Evolutionary conservation across 108 stramenopile genomes (phyloP), one percentile per base, ranked within the genome.

Genomic region (Skeletonema grethae): DNA sequence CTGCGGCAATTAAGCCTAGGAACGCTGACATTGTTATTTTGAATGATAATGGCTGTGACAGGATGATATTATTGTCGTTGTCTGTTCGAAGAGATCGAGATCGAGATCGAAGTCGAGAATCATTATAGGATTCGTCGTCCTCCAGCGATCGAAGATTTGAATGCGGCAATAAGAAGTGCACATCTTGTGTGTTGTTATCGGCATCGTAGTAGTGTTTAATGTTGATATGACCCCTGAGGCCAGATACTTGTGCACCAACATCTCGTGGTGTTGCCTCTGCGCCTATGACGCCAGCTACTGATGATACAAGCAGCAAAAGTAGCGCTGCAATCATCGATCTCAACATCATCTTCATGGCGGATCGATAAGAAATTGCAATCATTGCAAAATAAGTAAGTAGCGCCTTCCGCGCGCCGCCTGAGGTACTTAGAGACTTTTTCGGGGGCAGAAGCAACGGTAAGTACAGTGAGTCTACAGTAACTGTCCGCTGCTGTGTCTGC

Each of bases 1-100:
- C 28, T 43, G 53, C 5, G 57, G 62, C 62, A 13, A 77, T 22
- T 34, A 77, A 0, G 16, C 48, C 69, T 1, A 77, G 76, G 16
- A 65, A 22, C 28, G 59, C 16, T 39, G 70, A 71, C 55, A 71
- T 77, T 12, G 16, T 18, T 5, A 71, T 71, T 71, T 71, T 69
- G 39, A 71, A 77, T 41, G 69, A 16, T 12, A 63, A 38, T 13
- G 62, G 63, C 24, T 61, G 74, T 7, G 65, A 45, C 1, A 66
- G 43, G 65, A 74, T 60, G 58, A 74, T 36, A 15, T 31, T 58
- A 59, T 56, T 31, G 18, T 31, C 57, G 11, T 18, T n/a, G 15
- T 68, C 48, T 35, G 41, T 43, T 41, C 28, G 36, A 43, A 64
- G 63, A 29, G 20, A 46, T 4, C 63, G 61, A 63, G 13, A n/a